phyloP scores from a whole-genome alignment of 495 filamentous ascomycete genomes.

The Bathelium albidoporum region DNA sequence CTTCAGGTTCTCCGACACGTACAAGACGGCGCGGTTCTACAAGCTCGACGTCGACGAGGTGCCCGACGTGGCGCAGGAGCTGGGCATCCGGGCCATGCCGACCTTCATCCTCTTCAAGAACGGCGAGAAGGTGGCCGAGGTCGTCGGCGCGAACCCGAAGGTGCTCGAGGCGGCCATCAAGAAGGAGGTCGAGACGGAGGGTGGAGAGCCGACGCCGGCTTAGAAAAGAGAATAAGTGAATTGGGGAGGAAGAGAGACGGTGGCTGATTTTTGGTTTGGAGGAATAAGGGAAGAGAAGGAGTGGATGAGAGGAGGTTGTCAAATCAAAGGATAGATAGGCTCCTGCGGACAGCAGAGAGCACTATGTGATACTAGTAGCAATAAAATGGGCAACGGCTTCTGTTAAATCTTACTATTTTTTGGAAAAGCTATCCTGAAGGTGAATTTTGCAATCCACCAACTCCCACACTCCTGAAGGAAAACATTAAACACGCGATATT shows the following conservation, averaged over 20 bases:
- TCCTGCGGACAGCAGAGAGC: not conserved
- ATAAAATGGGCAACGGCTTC: not conserved
- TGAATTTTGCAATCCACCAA: too few species aligned
- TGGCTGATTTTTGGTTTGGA: not conserved
- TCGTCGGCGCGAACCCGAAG: conserved; percentile 73
- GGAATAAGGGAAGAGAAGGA: not conserved
- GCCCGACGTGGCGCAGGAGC: conserved; percentile 62
- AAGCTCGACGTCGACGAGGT: conserved; percentile 90
- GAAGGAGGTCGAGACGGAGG: conserved; percentile 9
- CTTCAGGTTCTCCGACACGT: conserved; percentile 43
- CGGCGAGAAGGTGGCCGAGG: conserved; percentile 54
- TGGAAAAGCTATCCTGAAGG: too few species aligned
- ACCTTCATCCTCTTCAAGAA: conserved; percentile 82
- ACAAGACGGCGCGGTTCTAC: conserved; percentile 58
- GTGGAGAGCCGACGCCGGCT: not conserved
- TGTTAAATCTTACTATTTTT: not conserved
- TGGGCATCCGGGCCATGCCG: conserved; percentile 88
- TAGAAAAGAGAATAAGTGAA: too few species aligned
- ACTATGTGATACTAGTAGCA: not conserved
- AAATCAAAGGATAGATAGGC: not conserved
- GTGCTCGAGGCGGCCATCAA: conserved; percentile 48
- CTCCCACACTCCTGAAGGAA: too few species aligned
- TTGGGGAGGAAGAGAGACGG: too few species aligned
- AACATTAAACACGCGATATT: not conserved
- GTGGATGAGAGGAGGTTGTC: not conserved